Evolutionary conservation across 495 filamentous ascomycete species (phyloP), one percentile per base, ranked within the genome.

Genomic region (Lophiotrema nucula): DNA sequence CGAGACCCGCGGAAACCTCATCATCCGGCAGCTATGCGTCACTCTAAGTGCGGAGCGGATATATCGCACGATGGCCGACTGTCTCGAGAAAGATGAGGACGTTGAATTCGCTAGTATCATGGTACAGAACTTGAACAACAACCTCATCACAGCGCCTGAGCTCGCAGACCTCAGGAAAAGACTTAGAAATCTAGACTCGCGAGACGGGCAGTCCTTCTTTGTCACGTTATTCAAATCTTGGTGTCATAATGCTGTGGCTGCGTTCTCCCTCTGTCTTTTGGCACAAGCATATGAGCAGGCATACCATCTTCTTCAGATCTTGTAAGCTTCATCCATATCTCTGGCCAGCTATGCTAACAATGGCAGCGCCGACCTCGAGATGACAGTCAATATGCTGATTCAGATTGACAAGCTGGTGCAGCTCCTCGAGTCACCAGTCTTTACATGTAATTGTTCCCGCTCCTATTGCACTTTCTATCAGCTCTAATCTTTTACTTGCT

Each of bases 391-490:
- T 59, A 93, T 97, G 75, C 83, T 99, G 51, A 97, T 99, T 47
- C 95, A 99, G 70, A 96, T 99, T 67, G 95, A 99, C 72, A 99
- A 99, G 70, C 80, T 99, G 35, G 95, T 99, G 13, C 95, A 99
- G 73, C 83, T 99, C 2, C 81, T 99, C 5, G 95, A 99, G 70
- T 97, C 92, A 0, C 93, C 95, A 1, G 95, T 99, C 2, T 99
- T 97, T 68, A 99, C 95, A 37, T 97, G 90, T 92, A 49, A 52
- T 52, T 4, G 12, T 10, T 59, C 22, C 39, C 19, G 4, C 15
- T 44, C 15, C 6, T 23, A 2, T 15, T 4, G 53, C 6, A 4
- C 16, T 31, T 24, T n/a, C 18, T 24, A 18, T 24, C 18, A 42
- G 12, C 25, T 21, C 21, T 47, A n/a, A n/a, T n/a, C n/a, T n/a